Base-by-base conservation (phyloP, 139 green algal genomes). In the Axilococcus clingmanii region DNA sequence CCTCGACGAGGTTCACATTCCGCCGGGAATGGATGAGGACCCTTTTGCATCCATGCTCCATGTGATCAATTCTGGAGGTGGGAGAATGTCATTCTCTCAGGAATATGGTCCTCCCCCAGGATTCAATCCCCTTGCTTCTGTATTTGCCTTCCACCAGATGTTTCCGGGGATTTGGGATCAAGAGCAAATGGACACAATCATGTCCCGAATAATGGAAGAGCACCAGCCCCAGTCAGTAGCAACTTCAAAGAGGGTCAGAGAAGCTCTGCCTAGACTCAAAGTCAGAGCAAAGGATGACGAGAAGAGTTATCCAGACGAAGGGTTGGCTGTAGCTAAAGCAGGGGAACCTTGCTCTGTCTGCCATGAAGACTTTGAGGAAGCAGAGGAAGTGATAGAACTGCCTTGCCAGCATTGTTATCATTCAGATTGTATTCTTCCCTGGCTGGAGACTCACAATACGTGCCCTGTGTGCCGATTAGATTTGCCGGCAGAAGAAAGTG, bases 391-490 rank as follows among this genome's bases (percentile, higher is more conserved):
- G n/a, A 16, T 71, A 37, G 59, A 75, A 48, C 49, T 75, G 48
- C 62, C 56, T 22, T 76, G 68, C 51, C 16, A 24, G 5, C 68
- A 76, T 42, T 34, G 33, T 41, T 76, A 66, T 24, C 68, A 76
- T 50, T n/a, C 17, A 5, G 50, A 65, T 37, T 76, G 68, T 52
- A 19, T 76, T 15, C 27, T 69, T 36, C 68, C 57, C 7, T 76
- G 68, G 67, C 63, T 76, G 28, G 50, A 67, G 23, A 45, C 38
- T n/a, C 67, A 76, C 42, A 71, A 76, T 52, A 76, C 67, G 2
- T 76, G 67, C 49, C 67, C 67, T 14, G 48, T 76, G 12, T 75
- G 66, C 33, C 55, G 66, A 33, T 22, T 63, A 7, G 56, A 66
- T 42, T 55, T 75, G 16, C 40, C 40, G 29, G 40, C 12, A 28